Evolutionary conservation across 805 yeast species (phyloP), one percentile per base, ranked within the genome.

Genomic region (Pichia nanzhaoensis): DNA sequence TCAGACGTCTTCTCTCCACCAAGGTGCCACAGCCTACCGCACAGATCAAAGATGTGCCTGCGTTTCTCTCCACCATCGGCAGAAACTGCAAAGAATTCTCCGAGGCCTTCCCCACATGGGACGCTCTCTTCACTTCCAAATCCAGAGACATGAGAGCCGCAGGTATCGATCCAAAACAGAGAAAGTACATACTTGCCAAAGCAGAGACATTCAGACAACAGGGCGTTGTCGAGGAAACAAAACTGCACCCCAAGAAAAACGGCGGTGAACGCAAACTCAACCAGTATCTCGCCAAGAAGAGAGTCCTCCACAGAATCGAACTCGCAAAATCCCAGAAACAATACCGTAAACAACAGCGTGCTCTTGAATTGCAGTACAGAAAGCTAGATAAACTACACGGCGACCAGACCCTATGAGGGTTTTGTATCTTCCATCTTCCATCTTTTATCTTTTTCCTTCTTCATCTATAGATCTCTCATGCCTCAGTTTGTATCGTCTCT

Each of bases 251-350:
- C n/a, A 81, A 74, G 70, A 87, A 87, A 72, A 70, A 79, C 66
- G 96, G 96, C 21, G 95, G 96, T 58, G 96, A 89, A 66, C 77
- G 96, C 62, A 83, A 79, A 56, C 75, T 82, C 49, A 78, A 74
- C 56, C 83, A 81, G 58, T 74, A 73, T 53, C 66, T 71, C 16
- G 91, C 95, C 9, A 75, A 75, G 51, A 61, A 76, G 65, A 65
- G 74, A 44, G 73, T 80, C 44, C 77, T 77, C 53, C 76, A 78
- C 51, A 68, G 73, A 55, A 78, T 61, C 37, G 59, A 56, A 28
- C 44, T 56, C 17, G 63, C 68, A 16, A 63, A 66, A 41, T 50
- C 61, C 39, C 59, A 57, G 46, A 63, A 58, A 44, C 37, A 45
- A 24, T 54, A 48, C 35, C 57, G 52, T 44, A 61, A 59, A 34